Conservation (phyloP, 352 stramenopile species). For the Globisporangium carolinianum region DNA sequence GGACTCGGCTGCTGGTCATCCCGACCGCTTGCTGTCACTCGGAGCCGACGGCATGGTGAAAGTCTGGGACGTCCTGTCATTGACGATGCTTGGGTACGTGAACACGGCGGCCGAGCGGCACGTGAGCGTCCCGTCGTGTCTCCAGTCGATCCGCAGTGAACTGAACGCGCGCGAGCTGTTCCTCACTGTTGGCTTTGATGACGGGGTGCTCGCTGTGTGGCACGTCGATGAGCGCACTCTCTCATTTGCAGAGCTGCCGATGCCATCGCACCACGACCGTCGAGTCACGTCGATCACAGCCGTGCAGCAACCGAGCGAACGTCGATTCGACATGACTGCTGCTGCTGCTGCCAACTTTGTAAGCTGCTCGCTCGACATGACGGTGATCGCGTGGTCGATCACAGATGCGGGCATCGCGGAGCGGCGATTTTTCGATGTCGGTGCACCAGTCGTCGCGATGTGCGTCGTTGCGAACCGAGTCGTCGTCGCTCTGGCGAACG, state of each 20-base stretch:
- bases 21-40: slow-evolving; percentile 25
- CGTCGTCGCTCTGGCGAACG: slow-evolving; percentile 28
- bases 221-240: slow-evolving; percentile 8
- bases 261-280: slow-evolving; percentile 32
- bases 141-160: slow-evolving; percentile 16
- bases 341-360: slow-evolving; percentile 20
- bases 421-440: slow-evolving; percentile 57
- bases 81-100: slow-evolving; percentile 33
- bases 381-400: slow-evolving; percentile 48
- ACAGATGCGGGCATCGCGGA: slow-evolving; percentile 25
- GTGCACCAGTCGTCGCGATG: slow-evolving; percentile 38
- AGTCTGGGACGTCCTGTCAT: slow-evolving; percentile 33
- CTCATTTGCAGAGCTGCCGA: slow-evolving; percentile 20
- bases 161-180: neutral
- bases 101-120: slow-evolving; percentile 24
- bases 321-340: neutral
- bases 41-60: slow-evolving; percentile 55
- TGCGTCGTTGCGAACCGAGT: slow-evolving; percentile 19
- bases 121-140: slow-evolving; percentile 28
- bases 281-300: slow-evolving; percentile 27
- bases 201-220: slow-evolving; percentile 45
- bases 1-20: neutral
- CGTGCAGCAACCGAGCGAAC: slow-evolving; percentile 1
- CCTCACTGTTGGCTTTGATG: slow-evolving; percentile 43
- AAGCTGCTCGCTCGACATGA: slow-evolving; percentile 58